Evolutionary conservation across 2,329 filamentous ascomycete species (phyloP), one percentile per base, ranked within the genome.

Genomic region (Monosporascus sp.): DNA sequence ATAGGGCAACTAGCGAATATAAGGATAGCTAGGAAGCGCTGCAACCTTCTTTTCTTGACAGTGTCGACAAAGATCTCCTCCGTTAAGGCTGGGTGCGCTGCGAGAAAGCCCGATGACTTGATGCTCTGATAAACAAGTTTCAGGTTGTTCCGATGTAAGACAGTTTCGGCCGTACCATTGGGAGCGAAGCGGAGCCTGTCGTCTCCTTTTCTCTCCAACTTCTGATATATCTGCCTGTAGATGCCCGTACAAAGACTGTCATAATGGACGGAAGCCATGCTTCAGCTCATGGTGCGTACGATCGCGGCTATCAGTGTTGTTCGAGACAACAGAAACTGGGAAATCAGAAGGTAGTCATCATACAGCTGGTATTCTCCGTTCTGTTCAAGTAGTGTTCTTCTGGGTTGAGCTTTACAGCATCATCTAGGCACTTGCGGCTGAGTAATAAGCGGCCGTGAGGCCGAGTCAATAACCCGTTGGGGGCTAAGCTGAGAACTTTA

Each of bases 11-110:
- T 59, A 14, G 62, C 60, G 49, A 65, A 69, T 2, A 70, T 55
- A n/a, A 70, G 44, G 18, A 63, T 65, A 3, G 66, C 68, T 11
- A 70, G 52, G 27, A 68, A 64, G 42, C 62, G 58, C 47, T 62
- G 58, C 2, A 69, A 60, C 47, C 74, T 42, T 18, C 62, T 54
- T 3, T 60, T 48, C 48, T 57, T 45, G 17, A 60, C 54, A 31
- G 60, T 50, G 11, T 54, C 52, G 7, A 60, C 42, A 31, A 67
- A 56, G 3, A 48, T 41, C n/a, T 59, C 51, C 18, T 54, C 55
- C 3, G 55, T 56, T 3, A 63, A 48, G 18, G 52, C 47, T 44
- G 56, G 51, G 27, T 57, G 17, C 6, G 37, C 50, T 51, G 55
- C 24, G 15, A 49, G 41, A 31, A 54, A 50, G 39, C 45, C 7